phyloP scores from a whole-genome alignment of 1,284 basidiomycete species.

The Phellopilus nigrolimitatus region DNA sequence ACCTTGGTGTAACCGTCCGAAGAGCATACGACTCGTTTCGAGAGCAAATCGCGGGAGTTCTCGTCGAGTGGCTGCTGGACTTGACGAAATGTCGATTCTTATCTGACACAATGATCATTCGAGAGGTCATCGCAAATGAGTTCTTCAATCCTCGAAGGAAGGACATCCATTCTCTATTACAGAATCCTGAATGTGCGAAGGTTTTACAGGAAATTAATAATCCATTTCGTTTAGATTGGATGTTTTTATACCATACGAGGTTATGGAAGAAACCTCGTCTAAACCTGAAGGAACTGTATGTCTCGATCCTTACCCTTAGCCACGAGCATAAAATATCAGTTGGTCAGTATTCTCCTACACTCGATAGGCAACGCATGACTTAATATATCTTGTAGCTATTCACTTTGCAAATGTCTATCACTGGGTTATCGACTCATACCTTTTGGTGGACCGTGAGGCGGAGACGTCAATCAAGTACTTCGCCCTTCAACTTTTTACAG shows the following conservation, averaged over 20 bases:
- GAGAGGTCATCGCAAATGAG: conserved; percentile 69
- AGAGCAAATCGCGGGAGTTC: conserved; percentile 80
- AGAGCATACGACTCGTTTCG: conserved; percentile 86
- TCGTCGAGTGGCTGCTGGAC: conserved; percentile 85
- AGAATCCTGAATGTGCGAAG: conserved; percentile 34
- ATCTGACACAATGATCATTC: conserved; percentile 60
- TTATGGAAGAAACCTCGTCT: conserved; percentile 83
- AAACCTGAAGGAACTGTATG: conserved; percentile 79
- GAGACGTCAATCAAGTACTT: conserved; percentile 93
- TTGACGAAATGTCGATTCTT: conserved; percentile 70
- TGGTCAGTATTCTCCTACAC: conserved; percentile 41
- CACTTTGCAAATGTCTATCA: conserved; percentile 85
- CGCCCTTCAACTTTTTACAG: conserved; percentile 85
- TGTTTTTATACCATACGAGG: conserved; percentile 75
- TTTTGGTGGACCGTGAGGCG: conserved; percentile 86
- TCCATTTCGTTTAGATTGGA: conserved; percentile 62
- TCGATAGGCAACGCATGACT: conserved; percentile 10
- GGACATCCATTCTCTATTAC: conserved; percentile 36
- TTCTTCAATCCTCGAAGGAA: conserved; percentile 58
- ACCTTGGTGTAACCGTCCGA: conserved; percentile 88
- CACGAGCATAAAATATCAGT: conserved; percentile 74
- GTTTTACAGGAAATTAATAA: conserved; percentile 48
- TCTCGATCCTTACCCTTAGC: conserved; percentile 69
- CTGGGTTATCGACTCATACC: conserved; percentile 84
- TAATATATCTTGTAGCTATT: conserved; percentile 46